A percentile compares a stretch with the other conserved stretches of the same genome.
These are phyloP conservation scores for Pseudocercospora macadamiae DNA, from an alignment of 2,329 filamentous ascomycete genomes.

Conservation along the genomic window DNA sequence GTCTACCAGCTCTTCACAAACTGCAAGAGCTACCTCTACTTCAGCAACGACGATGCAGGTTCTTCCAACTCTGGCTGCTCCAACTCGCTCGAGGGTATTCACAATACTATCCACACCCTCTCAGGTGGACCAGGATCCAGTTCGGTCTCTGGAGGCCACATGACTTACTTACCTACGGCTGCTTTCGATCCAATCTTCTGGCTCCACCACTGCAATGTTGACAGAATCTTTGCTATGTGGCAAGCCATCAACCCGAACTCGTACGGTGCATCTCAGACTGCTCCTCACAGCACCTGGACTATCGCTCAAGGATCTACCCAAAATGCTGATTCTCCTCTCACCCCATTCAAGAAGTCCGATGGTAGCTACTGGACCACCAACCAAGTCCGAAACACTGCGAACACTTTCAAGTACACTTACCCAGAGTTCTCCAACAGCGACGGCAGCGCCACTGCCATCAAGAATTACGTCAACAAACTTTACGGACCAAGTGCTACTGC, in stretches of 20 bases:
- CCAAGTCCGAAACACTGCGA: slow-evolving; percentile 57
- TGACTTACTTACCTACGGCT: slow-evolving; percentile 36
- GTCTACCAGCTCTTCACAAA: slow-evolving; percentile 32
- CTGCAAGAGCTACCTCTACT: slow-evolving; percentile 30
- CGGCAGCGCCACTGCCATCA: slow-evolving; percentile 49
- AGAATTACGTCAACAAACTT: slow-evolving; percentile 52
- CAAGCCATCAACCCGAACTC: slow-evolving; percentile 32
- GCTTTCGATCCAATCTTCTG: slow-evolving; percentile 40
- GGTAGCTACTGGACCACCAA: slow-evolving; percentile 71
- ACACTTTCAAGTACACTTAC: slow-evolving; percentile 73
- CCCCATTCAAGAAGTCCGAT: slow-evolving; percentile 65
- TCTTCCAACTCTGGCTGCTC: slow-evolving; percentile 27
- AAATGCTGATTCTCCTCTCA: slow-evolving; percentile 36
- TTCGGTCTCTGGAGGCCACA: slow-evolving; percentile 32
- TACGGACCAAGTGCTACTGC: slow-evolving; percentile 52
- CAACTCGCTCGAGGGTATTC: slow-evolving; percentile 32
- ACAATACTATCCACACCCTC: slow-evolving; percentile 33
- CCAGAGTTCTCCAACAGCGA: slow-evolving; percentile 60
- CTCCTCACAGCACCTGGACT: slow-evolving; percentile 36
- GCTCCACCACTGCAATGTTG: slow-evolving; percentile 41
- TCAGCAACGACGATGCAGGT: slow-evolving; percentile 30
- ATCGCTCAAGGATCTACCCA: slow-evolving; percentile 31
- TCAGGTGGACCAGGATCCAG: slow-evolving; percentile 27
- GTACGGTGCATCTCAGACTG: slow-evolving; percentile 31
- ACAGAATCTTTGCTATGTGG: slow-evolving; percentile 41